Percentiles rank a stretch among this genome's conserved stretches.
These are phyloP conservation scores for Cordia subcordata DNA, from an alignment of 257 asterid genomes.

Conservation along the genomic window DNA sequence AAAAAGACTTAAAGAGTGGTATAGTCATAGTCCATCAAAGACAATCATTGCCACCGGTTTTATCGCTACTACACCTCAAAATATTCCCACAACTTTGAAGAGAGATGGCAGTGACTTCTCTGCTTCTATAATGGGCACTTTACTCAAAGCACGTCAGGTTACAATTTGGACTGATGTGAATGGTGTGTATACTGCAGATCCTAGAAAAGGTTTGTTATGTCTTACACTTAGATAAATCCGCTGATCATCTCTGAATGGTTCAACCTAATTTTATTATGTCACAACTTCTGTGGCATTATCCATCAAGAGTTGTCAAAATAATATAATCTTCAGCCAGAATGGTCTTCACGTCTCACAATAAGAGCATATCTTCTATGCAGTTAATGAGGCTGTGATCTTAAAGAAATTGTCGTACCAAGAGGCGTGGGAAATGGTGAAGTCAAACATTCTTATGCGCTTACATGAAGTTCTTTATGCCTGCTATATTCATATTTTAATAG, in stretches of 20 bases:
- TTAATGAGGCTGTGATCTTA: constrained; percentile 95
- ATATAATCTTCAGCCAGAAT: neutral
- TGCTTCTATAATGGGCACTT: constrained; percentile 97
- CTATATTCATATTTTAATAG: constrained; percentile 17
- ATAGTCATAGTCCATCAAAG: constrained; percentile 52
- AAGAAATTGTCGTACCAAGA: constrained; percentile 87
- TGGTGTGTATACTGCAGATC: constrained; percentile 98
- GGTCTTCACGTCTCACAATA: too few species aligned
- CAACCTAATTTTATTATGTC: too few species aligned
- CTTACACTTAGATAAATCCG: constrained; percentile 1
- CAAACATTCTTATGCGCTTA: constrained; percentile 20
- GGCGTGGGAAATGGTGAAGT: constrained; percentile 97
- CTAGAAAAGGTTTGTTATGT: constrained; percentile 71
- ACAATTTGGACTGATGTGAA: constrained; percentile 99
- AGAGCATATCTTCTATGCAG: constrained; percentile 28
- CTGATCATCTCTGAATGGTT: too few species aligned
- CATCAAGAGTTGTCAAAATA: too few species aligned
- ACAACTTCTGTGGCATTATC: too few species aligned
- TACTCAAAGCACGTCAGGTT: constrained; percentile 81
- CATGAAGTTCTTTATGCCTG: constrained; percentile 13
- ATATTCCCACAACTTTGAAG: constrained; percentile 94
- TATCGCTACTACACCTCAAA: constrained; percentile 83
- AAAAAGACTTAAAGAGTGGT: constrained; percentile 79
- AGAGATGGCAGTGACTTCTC: constrained; percentile 99
- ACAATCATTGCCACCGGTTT: constrained; percentile 91